Evolutionary conservation across 2,329 filamentous ascomycete species (phyloP), one percentile per base, ranked within the genome.

Genomic region (Periconia sp.): DNA sequence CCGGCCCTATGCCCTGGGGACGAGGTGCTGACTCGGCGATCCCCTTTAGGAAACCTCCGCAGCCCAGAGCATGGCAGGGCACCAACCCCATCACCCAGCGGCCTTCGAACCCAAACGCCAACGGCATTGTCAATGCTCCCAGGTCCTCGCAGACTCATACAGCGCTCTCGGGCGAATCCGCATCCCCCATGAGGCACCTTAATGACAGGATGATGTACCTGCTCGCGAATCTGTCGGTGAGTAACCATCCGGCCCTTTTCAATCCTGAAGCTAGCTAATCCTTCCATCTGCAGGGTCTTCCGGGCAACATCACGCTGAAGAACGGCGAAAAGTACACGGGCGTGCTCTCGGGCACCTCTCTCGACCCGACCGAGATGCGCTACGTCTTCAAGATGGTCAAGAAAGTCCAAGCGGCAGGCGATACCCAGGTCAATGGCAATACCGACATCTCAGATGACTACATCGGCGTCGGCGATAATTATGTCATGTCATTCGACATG

Each of bases 341-440:
- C 43, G 78, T 86, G 24, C 81, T 85, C 56, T 83, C 80, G 28
- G 79, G 78, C 31, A 78, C 77, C 10, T 74, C 73, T 7, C 65
- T 81, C 18, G 78, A 82, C 40, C 63, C 76, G 4, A 72, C 66
- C 49, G 78, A 82, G 50, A 72, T 78, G 34, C 75, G 77, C 13
- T 80, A 86, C 56, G 70, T 78, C 19, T 73, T 86, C 56, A 87
- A 86, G 68, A 88, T 88, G 84, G 81, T 82, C 22, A 82, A 81
- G 62, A 78, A 76, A 51, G 64, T 74, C 43, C 65, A 70, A 31
- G 57, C 67, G 13, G 66, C 65, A 19, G 66, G 62, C 45, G 66
- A 71, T 34, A 53, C 70, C 32, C 74, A 75, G 43, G 54, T 61
- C 34, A 81, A 80, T 62, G 78, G 78, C 43, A 60, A 63, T 10